A percentile compares a stretch with the other conserved stretches of the same genome.
Conservation (phyloP, 345 rosid genomes). For the Moricandia arvensis region DNA sequence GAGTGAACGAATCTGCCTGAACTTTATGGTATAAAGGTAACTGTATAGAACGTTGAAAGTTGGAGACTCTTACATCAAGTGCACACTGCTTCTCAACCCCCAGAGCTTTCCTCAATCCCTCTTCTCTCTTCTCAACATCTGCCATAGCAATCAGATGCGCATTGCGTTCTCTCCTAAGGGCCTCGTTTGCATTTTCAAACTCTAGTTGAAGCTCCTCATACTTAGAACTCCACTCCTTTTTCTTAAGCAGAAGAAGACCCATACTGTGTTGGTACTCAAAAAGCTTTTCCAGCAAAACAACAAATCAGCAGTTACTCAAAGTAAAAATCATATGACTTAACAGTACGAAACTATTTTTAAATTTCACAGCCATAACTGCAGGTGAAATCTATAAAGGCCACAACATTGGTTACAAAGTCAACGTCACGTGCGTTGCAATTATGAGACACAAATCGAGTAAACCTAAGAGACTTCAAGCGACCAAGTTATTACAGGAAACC, state of each 20-base stretch:
- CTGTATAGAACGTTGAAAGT: neutral
- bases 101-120: conserved; percentile 76
- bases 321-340: neutral
- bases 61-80: conserved; percentile 61
- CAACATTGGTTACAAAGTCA: neutral
- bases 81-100: conserved; percentile 95
- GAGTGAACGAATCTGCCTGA: neutral
- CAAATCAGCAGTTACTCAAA: neutral
- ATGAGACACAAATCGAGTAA: neutral
- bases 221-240: conserved; percentile 77
- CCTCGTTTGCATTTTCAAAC: conserved; percentile 56
- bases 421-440: neutral
- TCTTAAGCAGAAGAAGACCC: conserved; percentile 93
- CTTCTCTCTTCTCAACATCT: conserved; percentile 83
- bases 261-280: conserved; percentile 89
- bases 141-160: conserved; percentile 68
- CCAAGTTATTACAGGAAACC: neutral
- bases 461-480: neutral
- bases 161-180: conserved; percentile 67
- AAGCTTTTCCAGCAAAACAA: conserved; percentile 49
- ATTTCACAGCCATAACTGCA: neutral
- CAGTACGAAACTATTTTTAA: neutral
- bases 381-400: conserved; percentile 5
- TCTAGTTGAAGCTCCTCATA: conserved; percentile 63
- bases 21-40: too few species aligned